Evolutionary conservation across 1,284 basidiomycete genomes (phyloP).

Genomic region (Marasmius oreades): DNA sequence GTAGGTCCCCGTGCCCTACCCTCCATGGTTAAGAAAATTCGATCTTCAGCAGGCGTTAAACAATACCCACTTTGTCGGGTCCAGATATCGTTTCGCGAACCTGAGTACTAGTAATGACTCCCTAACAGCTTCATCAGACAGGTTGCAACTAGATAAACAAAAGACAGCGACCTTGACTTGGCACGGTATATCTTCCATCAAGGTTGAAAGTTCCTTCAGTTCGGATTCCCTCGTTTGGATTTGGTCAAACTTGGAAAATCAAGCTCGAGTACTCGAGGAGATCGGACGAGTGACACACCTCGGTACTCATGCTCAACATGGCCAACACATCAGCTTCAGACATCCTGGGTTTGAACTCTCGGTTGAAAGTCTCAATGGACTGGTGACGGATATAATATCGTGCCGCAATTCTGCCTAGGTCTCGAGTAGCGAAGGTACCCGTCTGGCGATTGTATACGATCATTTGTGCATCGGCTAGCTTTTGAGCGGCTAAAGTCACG

Average conservation of each 20-base stretch:
- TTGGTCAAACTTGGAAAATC: conserved; percentile 79
- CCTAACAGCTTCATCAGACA: conserved; percentile 1
- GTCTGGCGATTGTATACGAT: conserved; percentile 68
- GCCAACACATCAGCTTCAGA: conserved; percentile 90
- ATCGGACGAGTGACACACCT: conserved; percentile 47
- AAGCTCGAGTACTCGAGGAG: not conserved
- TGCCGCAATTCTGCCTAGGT: conserved; percentile 92
- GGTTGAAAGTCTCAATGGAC: conserved; percentile 90
- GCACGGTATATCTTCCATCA: conserved; percentile 75
- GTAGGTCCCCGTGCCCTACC: not conserved
- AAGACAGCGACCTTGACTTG: conserved; percentile 57
- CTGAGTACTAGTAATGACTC: not conserved
- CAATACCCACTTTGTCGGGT: not conserved
- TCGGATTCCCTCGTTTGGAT: conserved; percentile 93
- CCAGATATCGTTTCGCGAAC: conserved; percentile 1
- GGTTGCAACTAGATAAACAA: conserved; percentile 13
- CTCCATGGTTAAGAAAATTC: not conserved
- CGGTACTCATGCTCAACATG: conserved; percentile 88
- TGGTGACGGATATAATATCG: conserved; percentile 92
- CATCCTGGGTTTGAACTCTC: conserved; percentile 81
- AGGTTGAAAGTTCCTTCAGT: conserved; percentile 73
- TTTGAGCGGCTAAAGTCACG: conserved; percentile 67
- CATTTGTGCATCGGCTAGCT: conserved; percentile 81
- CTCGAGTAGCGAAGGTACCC: conserved; percentile 74
- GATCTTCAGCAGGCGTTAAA: not conserved